Conservation (phyloP, 768 basidiomycete genomes). For the Russula virescens region DNA sequence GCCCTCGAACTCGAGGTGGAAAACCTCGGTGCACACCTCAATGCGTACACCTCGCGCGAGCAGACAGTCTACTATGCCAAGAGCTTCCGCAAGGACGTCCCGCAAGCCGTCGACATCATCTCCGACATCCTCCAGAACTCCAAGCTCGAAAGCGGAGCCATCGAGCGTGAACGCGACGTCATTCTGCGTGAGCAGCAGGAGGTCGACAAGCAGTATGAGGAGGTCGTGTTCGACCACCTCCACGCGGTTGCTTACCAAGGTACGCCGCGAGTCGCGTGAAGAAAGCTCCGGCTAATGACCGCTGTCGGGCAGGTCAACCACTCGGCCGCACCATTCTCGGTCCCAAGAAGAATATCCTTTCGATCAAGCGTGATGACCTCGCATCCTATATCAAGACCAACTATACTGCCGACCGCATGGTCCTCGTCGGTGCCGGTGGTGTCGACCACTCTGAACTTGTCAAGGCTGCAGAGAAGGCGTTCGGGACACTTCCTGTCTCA, state of each 20-base stretch:
- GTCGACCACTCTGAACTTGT: slow-evolving; percentile 90
- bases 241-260: slow-evolving; percentile 97
- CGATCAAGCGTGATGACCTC: slow-evolving; percentile 89
- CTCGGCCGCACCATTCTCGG: slow-evolving; percentile 97
- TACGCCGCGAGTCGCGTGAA: slow-evolving; percentile 34
- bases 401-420: slow-evolving; percentile 99
- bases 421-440: slow-evolving; percentile 94
- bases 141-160: slow-evolving; percentile 78
- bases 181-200: slow-evolving; percentile 97
- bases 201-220: slow-evolving; percentile 97
- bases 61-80: slow-evolving; percentile 99
- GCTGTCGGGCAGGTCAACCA: slow-evolving; percentile 64
- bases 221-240: slow-evolving; percentile 97
- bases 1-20: slow-evolving; percentile 95
- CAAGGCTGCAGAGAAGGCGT: slow-evolving; percentile 92
- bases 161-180: slow-evolving; percentile 95
- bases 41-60: slow-evolving; percentile 97
- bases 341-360: slow-evolving; percentile 91
- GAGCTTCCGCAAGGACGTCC: slow-evolving; percentile 94
- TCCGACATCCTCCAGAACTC: slow-evolving; percentile 97
- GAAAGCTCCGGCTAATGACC: slow-evolving; percentile 9
- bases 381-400: slow-evolving; percentile 91
- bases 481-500: slow-evolving; percentile 83
- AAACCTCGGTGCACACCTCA: slow-evolving; percentile 94
- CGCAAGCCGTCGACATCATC: slow-evolving; percentile 90